Conservation (phyloP, 371 early-diverging fungal genomes). For the Mortierella sp. region DNA sequence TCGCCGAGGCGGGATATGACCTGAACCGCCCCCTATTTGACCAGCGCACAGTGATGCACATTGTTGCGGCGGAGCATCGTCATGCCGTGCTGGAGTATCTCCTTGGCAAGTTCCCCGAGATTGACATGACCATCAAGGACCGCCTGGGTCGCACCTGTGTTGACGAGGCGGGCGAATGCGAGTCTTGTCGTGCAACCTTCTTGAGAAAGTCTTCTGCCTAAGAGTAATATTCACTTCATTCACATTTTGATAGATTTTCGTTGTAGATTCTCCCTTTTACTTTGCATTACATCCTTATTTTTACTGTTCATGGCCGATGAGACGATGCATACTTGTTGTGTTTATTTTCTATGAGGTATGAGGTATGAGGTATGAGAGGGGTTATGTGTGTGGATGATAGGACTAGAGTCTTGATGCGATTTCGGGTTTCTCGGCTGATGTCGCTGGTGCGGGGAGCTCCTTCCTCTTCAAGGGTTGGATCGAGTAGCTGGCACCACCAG, state of each 20-base stretch:
- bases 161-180: conserved; percentile 47
- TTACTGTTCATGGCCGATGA: background rate
- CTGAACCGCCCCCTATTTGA: conserved; percentile 52
- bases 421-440: conserved; percentile 14
- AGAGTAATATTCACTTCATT: background rate
- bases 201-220: conserved; percentile 10
- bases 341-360: background rate
- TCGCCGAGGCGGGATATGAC: conserved; percentile 54
- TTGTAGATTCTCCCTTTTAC: background rate
- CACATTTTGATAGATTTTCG: background rate
- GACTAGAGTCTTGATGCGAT: conserved; percentile 27
- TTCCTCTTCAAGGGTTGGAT: conserved; percentile 9
- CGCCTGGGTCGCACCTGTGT: conserved; percentile 54
- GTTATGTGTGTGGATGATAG: background rate
- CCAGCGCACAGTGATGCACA: conserved; percentile 51
- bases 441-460: background rate
- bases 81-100: conserved; percentile 38
- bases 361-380: too few relatives aligned
- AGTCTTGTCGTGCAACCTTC: conserved; percentile 25
- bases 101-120: conserved; percentile 31
- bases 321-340: background rate
- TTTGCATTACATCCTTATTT: too few relatives aligned
- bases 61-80: conserved; percentile 52
- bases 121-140: conserved; percentile 36
- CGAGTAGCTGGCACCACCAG: conserved; percentile 28